Evolutionary conservation across 2,329 filamentous ascomycete genomes (phyloP).

Genomic region (Clarireedia hainanense): DNA sequence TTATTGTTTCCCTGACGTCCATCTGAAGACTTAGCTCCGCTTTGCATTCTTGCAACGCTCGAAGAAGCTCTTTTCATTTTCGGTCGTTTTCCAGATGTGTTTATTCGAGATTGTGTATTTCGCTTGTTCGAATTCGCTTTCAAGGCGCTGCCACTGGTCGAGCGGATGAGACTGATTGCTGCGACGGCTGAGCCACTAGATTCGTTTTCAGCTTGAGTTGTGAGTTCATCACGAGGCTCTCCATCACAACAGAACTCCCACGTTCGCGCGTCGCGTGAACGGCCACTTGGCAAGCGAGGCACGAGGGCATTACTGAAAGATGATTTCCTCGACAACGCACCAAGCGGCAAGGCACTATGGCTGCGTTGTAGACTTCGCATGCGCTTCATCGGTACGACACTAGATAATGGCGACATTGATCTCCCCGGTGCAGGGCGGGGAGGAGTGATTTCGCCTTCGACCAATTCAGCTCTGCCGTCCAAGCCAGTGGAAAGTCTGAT

Average conservation of each 20-base stretch:
- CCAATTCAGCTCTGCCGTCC: slow-evolving; percentile 84
- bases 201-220: slow-evolving; percentile 73
- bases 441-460: slow-evolving; percentile 59
- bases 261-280: slow-evolving; percentile 78
- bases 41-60: slow-evolving; percentile 55
- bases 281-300: slow-evolving; percentile 53
- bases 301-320: slow-evolving; percentile 27
- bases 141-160: slow-evolving; percentile 49
- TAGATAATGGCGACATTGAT: slow-evolving; percentile 39
- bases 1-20: slow-evolving; percentile 23
- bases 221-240: slow-evolving; percentile 70
- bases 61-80: slow-evolving; percentile 55
- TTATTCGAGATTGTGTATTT: slow-evolving; percentile 41
- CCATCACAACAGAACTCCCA: slow-evolving; percentile 90
- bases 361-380: slow-evolving; percentile 56
- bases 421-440: slow-evolving; percentile 47
- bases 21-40: slow-evolving; percentile 24
- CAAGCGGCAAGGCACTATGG: slow-evolving; percentile 56
- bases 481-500: slow-evolving; percentile 76
- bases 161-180: slow-evolving; percentile 73
- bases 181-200: slow-evolving; percentile 71
- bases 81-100: slow-evolving; percentile 45
- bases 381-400: slow-evolving; percentile 28
- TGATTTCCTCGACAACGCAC: slow-evolving; percentile 50
- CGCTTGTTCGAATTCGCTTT: slow-evolving; percentile 56